phyloP scores from a whole-genome alignment of 805 yeast species.

The Yarrowia sp. region DNA sequence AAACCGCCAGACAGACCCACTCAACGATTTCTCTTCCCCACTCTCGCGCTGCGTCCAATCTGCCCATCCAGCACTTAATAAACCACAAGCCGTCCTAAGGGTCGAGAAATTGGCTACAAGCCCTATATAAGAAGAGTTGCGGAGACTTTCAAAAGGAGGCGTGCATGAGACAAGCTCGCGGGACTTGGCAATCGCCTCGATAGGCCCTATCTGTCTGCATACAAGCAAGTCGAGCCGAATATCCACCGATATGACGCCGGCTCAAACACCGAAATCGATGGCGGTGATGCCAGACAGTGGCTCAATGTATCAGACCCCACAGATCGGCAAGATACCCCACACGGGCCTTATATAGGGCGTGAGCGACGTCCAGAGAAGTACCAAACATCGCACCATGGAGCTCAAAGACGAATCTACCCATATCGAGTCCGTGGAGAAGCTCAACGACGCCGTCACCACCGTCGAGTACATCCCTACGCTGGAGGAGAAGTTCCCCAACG shows the following conservation, averaged over 20 bases:
- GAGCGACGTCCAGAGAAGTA: too few relatives aligned
- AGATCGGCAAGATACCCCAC: conserved; percentile 20
- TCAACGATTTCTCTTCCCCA: not conserved
- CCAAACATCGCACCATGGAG: too few relatives aligned
- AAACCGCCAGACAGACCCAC: not conserved
- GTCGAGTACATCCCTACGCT: not conserved
- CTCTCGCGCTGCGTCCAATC: not conserved
- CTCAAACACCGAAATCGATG: not conserved
- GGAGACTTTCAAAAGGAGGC: not conserved
- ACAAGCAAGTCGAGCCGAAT: not conserved
- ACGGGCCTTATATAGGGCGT: not conserved
- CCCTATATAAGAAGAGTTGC: conserved; percentile 3
- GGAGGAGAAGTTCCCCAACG: conserved; percentile 28
- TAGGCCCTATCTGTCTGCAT: not conserved
- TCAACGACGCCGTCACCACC: not conserved
- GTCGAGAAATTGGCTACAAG: conserved; percentile 12
- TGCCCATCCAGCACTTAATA: not conserved
- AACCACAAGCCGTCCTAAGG: conserved; percentile 17
- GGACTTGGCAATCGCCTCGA: conserved; percentile 14
- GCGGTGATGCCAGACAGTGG: not conserved
- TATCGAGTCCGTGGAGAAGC: conserved; percentile 15
- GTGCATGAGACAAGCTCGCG: not conserved
- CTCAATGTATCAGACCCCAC: conserved; percentile 1
- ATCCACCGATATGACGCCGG: conserved; percentile 2
- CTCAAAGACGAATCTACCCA: not conserved